Evolutionary conservation across 2,329 filamentous ascomycete genomes (phyloP).

Genomic region (Trichoderma breve): DNA sequence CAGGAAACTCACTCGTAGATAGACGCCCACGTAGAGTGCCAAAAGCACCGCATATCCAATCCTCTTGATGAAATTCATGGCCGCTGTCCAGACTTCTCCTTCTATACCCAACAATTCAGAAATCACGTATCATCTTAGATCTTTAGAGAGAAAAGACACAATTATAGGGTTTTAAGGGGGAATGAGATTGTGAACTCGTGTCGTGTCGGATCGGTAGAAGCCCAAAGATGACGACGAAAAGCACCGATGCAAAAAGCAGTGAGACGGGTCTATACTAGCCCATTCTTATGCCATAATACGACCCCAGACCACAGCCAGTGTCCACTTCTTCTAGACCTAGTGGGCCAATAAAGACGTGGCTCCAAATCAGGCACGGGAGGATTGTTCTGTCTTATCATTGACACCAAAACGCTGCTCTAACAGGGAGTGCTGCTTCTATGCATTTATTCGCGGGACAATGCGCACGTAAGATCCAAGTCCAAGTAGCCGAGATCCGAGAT

Average conservation of each 20-base stretch:
- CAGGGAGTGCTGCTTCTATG: not conserved
- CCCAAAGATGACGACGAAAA: not conserved
- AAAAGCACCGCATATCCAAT: conserved; percentile 13
- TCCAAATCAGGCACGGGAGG: not conserved
- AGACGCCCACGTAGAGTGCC: conserved; percentile 12
- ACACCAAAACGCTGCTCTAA: not conserved
- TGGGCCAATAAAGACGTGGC: not conserved
- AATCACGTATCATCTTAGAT: not conserved
- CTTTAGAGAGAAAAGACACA: too few relatives aligned
- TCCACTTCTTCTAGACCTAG: not conserved
- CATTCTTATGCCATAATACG: not conserved
- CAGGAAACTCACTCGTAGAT: not conserved
- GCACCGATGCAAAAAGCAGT: not conserved
- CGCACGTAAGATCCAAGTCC: not conserved
- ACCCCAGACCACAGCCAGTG: not conserved
- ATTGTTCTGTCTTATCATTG: not conserved
- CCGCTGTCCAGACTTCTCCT: not conserved
- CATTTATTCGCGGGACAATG: not conserved
- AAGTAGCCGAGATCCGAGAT: not conserved
- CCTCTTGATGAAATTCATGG: not conserved
- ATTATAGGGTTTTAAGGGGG: too few relatives aligned
- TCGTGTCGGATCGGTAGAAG: not conserved
- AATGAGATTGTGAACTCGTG: not conserved
- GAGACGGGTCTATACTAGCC: not conserved
- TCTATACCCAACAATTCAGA: not conserved